phyloP scores from a whole-genome alignment of 2,329 filamentous ascomycete species.

The Apiospora saccharicola region DNA sequence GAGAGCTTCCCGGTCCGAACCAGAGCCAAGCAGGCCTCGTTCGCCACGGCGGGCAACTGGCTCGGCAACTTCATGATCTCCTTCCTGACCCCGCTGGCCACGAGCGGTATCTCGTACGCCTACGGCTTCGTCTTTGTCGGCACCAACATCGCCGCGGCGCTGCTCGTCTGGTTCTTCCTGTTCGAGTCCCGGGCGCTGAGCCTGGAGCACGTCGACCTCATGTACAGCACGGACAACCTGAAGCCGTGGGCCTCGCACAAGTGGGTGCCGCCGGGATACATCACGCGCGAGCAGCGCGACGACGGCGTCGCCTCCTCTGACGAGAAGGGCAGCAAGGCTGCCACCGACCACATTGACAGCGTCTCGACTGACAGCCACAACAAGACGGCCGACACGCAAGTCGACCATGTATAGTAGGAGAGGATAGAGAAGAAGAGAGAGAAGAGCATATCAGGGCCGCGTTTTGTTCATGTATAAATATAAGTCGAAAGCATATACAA shows the following conservation, averaged over 20 bases:
- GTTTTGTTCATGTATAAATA: neutral
- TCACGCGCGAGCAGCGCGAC: conserved; percentile 45
- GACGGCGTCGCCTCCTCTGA: neutral
- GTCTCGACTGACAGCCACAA: conserved; percentile 9
- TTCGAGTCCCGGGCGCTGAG: conserved; percentile 70
- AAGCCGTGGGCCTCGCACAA: conserved; percentile 66
- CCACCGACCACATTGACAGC: conserved; percentile 8
- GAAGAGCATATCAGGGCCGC: neutral
- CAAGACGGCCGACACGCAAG: neutral
- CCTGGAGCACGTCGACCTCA: conserved; percentile 75
- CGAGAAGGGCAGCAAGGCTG: conserved; percentile 21
- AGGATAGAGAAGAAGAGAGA: neutral
- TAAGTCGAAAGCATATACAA: neutral
- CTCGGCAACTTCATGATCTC: conserved; percentile 71
- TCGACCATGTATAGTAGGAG: conserved; percentile 3
- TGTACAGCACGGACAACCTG: conserved; percentile 68
- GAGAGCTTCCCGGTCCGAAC: conserved; percentile 70
- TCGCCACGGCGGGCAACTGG: conserved; percentile 64
- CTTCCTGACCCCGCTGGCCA: conserved; percentile 74
- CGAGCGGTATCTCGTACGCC: conserved; percentile 64
- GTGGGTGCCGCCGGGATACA: conserved; percentile 58
- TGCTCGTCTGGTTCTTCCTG: conserved; percentile 73
- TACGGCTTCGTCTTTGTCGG: conserved; percentile 73
- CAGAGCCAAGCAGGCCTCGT: conserved; percentile 60
- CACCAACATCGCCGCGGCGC: conserved; percentile 64